These are phyloP conservation scores for Lasiosphaeris hirsuta DNA, from an alignment of 495 filamentous ascomycete genomes.

Conservation along the genomic window DNA sequence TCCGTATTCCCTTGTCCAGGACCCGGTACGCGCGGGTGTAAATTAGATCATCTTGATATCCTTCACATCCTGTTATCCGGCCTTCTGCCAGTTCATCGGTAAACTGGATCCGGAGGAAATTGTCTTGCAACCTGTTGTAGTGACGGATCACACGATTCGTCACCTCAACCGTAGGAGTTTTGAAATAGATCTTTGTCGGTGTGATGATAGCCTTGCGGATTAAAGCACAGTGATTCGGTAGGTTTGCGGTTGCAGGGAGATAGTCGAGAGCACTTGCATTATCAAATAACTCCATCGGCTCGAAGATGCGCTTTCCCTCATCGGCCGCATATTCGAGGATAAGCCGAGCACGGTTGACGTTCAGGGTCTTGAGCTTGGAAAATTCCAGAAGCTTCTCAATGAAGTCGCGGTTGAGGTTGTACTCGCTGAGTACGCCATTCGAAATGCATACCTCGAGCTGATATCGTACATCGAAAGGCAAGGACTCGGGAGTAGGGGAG, in stretches of 20 bases:
- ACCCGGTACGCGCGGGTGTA: conserved; percentile 71
- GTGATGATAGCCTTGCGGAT: conserved; percentile 75
- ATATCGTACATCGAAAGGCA: conserved; percentile 76
- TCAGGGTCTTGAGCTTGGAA: conserved; percentile 9
- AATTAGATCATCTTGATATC: conserved; percentile 60
- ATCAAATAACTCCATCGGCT: conserved; percentile 75
- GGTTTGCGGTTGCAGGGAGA: conserved; percentile 46
- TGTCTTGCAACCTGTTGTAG: conserved; percentile 63
- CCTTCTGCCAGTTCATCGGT: conserved; percentile 67
- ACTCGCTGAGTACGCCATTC: conserved; percentile 72
- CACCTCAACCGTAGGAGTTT: conserved; percentile 73
- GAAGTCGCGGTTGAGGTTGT: conserved; percentile 65
- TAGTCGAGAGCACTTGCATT: conserved; percentile 42
- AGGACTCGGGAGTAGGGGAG: conserved; percentile 34
- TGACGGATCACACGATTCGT: conserved; percentile 83
- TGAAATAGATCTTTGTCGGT: conserved; percentile 76
- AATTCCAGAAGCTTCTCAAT: conserved; percentile 56
- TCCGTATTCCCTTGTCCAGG: conserved; percentile 71
- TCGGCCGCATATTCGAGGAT: conserved; percentile 41
- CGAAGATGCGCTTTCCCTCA: conserved; percentile 53
- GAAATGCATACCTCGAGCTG: conserved; percentile 93
- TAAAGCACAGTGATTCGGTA: conserved; percentile 69
- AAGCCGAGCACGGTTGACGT: conserved; percentile 32
- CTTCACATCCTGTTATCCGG: conserved; percentile 42
- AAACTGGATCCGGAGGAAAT: conserved; percentile 90